Base-by-base conservation (phyloP, 192 early-diverging fungal genomes). In the Coemansia sp. region DNA sequence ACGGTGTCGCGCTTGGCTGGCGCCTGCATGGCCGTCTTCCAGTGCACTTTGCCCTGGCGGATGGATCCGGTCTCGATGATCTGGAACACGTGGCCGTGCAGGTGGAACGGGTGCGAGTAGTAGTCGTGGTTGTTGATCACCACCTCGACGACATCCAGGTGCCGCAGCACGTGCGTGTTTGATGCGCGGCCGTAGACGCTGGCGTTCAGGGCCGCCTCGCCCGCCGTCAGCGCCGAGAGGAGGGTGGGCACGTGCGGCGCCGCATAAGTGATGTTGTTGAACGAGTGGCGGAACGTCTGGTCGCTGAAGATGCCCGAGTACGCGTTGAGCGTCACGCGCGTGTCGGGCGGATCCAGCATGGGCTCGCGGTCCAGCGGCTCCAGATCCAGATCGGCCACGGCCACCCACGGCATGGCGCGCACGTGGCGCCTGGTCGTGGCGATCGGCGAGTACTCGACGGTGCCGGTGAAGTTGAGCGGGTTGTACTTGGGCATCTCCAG, bases 21-120 rank as follows among this genome's bases (percentile, higher is more conserved):
- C 0, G 21, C 15, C 23, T 68, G 46, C 36, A 61, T 60, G 0
- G 70, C 56, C 43, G 48, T 36, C 58, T 81, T 81, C 1, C 67
- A 56, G 12, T 81, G 69, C 12, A 83, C 58, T 41, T 73, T 62
- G 53, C 69, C 67, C 16, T 64, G 34, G 38, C 72, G 65, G n/a
- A 88, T 79, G 46, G 67, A 62, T 67, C 89, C 85, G 35, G 73
- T 85, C 38, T 84, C 86, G 34, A 90, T 83, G 41, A 94, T 81
- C 73, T 94, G 91, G 85, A 96, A 96, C 14, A 75, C 77, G 65
- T 96, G 92, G 15, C 94, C 94, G 71, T 96, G 94, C 45, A 96
- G 68, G 79, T 96, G 93, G 87, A 95, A 88, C 70, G 87, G 73
- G 56, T 96, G 94, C 65, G 81, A 77, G 64, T 89, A 91, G 62